Evolutionary conservation across 495 filamentous ascomycete species (phyloP), one percentile per base, ranked within the genome.

Genomic region (Hypoxylon cercidicola): DNA sequence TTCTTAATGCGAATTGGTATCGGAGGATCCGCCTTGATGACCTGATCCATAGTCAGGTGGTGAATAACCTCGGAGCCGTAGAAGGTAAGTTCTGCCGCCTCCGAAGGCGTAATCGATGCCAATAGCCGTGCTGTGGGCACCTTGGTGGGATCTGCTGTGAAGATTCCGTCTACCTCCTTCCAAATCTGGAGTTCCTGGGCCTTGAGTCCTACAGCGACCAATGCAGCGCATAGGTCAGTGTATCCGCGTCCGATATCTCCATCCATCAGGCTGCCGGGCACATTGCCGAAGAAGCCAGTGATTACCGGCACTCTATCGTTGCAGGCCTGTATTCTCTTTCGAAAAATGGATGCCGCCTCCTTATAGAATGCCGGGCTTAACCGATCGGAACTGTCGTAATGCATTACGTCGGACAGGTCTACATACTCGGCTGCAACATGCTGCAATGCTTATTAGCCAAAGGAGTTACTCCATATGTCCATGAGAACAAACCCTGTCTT

Each of bases 1-100:
- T 99, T 98, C 81, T 98, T 97, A 77, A 98, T 98, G 57, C 95
- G 91, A 68, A 97, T 96, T 8, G 90, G 92, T 74, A 98, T 98
- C 12, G 85, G 85, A 0, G 86, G 86, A 52, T 85, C 84, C 2
- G 94, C 93, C 49, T 88, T 90, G 74, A 98, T 97, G 49, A 95
- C 95, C 74, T 97, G 95, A 77, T 99, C 93, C 92, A 99, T 98
- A 53, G 95, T 99, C 71, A 97, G 89, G 48, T 95, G 95, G 70
- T 99, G 95, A 64, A 99, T 97, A 66, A 99, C 95, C 74, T 96
- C 92, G 15, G 91, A 93, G 62, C 93, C 93, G 73, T 96, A 96
- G 71, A 95, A 97, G 9, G 93, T 97, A 65, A 96, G 81, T 73
- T 97, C 93, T 6, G 93, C 91, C 6, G 93, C 93, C 70, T 97